Evolutionary conservation across 2,329 filamentous ascomycete species (phyloP).

Genomic region (Podosphaera fusca): DNA sequence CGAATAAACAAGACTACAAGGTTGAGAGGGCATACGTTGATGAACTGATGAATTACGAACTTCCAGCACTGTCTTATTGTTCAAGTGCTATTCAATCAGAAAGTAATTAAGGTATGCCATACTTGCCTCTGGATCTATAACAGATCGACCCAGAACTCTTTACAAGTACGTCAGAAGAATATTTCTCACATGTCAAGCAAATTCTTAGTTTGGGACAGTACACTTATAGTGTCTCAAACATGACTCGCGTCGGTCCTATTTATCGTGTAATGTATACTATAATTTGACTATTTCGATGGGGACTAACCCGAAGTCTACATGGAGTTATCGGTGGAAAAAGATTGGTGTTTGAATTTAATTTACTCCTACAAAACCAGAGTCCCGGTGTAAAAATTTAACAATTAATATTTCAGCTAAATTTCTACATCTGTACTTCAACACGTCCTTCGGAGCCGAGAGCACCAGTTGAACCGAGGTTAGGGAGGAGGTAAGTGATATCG

Average conservation of each 20-base stretch:
- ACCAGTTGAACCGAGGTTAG: constrained; percentile 43
- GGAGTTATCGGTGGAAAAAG: too few relatives aligned
- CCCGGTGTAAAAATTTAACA: not conserved
- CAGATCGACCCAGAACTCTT: too few relatives aligned
- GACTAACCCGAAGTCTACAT: too few relatives aligned
- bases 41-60: constrained; percentile 29
- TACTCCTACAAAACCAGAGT: not conserved
- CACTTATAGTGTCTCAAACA: too few relatives aligned
- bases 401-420: not conserved
- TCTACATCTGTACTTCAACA: constrained; percentile 60
- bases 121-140: not conserved
- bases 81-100: not conserved
- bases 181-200: too few relatives aligned
- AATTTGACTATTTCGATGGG: too few relatives aligned
- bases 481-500: constrained; percentile 87
- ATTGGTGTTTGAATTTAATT: too few relatives aligned
- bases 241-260: too few relatives aligned
- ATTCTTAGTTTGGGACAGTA: too few relatives aligned
- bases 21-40: constrained; percentile 55
- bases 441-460: constrained; percentile 58
- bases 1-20: constrained; percentile 28
- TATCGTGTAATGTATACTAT: too few relatives aligned
- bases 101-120: not conserved
- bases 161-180: too few relatives aligned
- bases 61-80: constrained; percentile 3